phyloP scores from a whole-genome alignment of 192 early-diverging fungal genomes.

The Coemansia sp. region DNA sequence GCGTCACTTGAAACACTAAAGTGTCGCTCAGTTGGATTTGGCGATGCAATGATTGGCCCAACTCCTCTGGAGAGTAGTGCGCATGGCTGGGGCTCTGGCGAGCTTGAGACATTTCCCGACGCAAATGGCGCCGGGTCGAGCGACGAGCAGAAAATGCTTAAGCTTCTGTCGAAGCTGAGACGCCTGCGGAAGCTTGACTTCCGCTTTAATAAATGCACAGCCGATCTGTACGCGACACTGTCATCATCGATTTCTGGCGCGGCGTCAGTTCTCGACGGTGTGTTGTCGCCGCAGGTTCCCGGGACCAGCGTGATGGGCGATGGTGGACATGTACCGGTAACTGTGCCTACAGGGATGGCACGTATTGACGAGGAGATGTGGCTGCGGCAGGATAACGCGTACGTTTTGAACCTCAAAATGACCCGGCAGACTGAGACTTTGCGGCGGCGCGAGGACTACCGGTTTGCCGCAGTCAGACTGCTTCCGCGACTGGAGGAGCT shows the following conservation, averaged over 20 bases:
- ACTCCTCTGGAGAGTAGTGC: constrained; percentile 1
- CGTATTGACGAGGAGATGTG: constrained; percentile 44
- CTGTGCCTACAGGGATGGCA: constrained; percentile 3
- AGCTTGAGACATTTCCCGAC: constrained; percentile 17
- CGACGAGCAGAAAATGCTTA: constrained; percentile 18
- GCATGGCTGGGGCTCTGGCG: constrained; percentile 5
- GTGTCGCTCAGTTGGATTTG: constrained; percentile 42
- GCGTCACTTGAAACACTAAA: constrained; percentile 40
- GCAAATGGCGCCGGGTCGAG: neutral
- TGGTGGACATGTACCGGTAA: constrained; percentile 4
- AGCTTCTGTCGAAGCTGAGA: constrained; percentile 22
- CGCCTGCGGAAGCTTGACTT: constrained; percentile 36
- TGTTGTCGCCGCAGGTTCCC: constrained; percentile 37
- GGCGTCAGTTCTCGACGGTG: constrained; percentile 24
- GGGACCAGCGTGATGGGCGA: constrained; percentile 30
- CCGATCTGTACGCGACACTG: constrained; percentile 41
- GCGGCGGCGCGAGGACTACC: constrained; percentile 40
- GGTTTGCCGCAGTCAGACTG: constrained; percentile 18
- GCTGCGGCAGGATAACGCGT: constrained; percentile 37
- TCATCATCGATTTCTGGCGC: neutral
- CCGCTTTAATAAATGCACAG: constrained; percentile 45
- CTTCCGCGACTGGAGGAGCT: constrained; percentile 47
- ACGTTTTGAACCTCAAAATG: constrained; percentile 25
- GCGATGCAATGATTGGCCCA: neutral
- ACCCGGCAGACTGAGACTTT: constrained; percentile 16